Conservation (phyloP, 768 basidiomycete genomes). For the Gelatoporia subvermispora region DNA sequence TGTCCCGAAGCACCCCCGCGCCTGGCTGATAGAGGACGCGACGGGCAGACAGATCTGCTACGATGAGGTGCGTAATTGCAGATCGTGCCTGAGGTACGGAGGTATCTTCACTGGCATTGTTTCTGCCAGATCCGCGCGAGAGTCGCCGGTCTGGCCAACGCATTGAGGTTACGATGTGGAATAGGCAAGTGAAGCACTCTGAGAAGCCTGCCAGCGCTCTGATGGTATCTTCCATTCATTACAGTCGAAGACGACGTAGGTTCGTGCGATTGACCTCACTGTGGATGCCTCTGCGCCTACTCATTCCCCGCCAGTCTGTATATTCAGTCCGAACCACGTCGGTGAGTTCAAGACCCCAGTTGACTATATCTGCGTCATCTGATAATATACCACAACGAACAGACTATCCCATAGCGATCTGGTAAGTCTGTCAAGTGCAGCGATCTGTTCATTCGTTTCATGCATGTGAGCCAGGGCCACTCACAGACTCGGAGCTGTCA, state of each 20-base stretch:
- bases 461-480: neutral
- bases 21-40: conserved; percentile 49
- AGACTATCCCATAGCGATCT: conserved; percentile 48
- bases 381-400: conserved; percentile 29
- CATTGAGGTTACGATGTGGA: conserved; percentile 37
- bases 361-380: neutral
- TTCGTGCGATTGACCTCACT: conserved; percentile 21
- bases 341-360: neutral
- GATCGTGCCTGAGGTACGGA: neutral
- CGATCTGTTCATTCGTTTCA: neutral
- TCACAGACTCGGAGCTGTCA: conserved; percentile 1
- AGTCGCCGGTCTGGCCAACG: conserved; percentile 41
- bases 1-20: conserved; percentile 23
- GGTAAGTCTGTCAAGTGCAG: neutral
- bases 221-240: neutral
- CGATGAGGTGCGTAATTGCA: conserved; percentile 32
- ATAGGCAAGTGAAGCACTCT: conserved; percentile 31
- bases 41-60: conserved; percentile 36
- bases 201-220: neutral
- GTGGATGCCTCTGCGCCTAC: too few relatives aligned
- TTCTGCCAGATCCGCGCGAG: conserved; percentile 40
- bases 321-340: conserved; percentile 45
- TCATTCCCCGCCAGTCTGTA: conserved; percentile 38
- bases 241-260: conserved; percentile 48
- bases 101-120: neutral